Conservation (phyloP, 2,329 filamentous ascomycete species). For the Exserohilum turcica region DNA sequence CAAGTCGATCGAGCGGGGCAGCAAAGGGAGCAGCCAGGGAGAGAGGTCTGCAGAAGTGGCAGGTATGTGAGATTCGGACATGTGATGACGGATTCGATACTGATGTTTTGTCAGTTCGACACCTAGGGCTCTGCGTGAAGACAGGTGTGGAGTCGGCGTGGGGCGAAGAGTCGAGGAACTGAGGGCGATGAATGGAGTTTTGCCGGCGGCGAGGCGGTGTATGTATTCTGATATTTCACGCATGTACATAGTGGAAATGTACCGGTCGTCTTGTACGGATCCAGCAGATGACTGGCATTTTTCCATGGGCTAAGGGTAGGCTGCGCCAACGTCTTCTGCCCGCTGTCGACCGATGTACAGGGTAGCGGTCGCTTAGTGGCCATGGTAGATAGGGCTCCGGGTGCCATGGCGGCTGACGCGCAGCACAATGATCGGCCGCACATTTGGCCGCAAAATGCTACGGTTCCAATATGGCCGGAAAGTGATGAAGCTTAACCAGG, state of each 20-base stretch:
- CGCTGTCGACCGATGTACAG: background rate
- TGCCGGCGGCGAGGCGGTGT: background rate
- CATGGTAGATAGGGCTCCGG: background rate
- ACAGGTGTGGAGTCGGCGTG: background rate
- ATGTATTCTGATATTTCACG: background rate
- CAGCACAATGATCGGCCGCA: conserved; percentile 5
- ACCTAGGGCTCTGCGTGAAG: conserved; percentile 2
- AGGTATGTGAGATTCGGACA: conserved; percentile 26
- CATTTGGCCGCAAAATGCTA: background rate
- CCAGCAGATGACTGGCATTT: background rate
- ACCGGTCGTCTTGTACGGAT: background rate
- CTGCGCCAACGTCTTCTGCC: background rate
- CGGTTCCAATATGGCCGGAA: background rate
- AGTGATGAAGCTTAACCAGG: background rate
- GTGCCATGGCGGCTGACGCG: conserved; percentile 4
- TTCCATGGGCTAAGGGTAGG: background rate
- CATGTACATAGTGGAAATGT: background rate
- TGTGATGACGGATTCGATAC: background rate
- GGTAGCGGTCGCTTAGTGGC: background rate
- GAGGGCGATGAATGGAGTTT: background rate
- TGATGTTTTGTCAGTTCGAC: conserved; percentile 9
- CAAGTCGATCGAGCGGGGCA: conserved; percentile 31
- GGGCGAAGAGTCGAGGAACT: background rate
- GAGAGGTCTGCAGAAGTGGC: conserved; percentile 50
- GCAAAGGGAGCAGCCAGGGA: conserved; percentile 41